Evolutionary conservation across 2,329 filamentous ascomycete species (phyloP), one percentile per base, ranked within the genome.

Genomic region (Claviceps arundinis): DNA sequence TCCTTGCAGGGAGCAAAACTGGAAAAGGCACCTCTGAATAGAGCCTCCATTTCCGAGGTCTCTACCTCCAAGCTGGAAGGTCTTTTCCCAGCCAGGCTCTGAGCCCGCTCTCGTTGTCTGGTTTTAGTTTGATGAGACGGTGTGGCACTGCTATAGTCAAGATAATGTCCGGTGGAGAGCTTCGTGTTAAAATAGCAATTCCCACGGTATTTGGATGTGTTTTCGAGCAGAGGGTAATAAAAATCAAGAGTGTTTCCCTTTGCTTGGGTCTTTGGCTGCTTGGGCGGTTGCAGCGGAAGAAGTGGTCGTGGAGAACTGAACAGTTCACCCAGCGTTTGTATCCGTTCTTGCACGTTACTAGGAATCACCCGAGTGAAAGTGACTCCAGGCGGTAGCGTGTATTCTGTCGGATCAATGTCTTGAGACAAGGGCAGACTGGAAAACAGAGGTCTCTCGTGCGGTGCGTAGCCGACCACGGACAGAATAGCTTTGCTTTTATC

Each of bases 1-100:
- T 91, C 87, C 59, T 80, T 83, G 50, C 78, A 81, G 0, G 87
- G 87, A 5, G 87, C 87, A 64, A 90, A 91, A 61, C 84, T 86
- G 0, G 85, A 89, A 64, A 89, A 91, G 1, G 83, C 86, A 51
- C 84, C 81, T 34, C 85, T 77, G 62, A 90, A 91, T 9, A 90
- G 70, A 0, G 82, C 76, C 58, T 90, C 86, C 67, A 89, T 80
- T 62, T 85, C 84, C 3, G 79, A 77, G 59, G 79, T 72, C 61
- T 85, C 75, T 1, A 78, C 62, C 56, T 83, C 80, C 1, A 69
- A 68, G 5, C 71, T 66, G 2, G 76, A 76, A 5, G 76, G 77
- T 66, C 81, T 78, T 63, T 70, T 76, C 57, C 75, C 82, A 42
- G 70, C 82, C 61, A 78, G 72, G 59, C 84, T 89, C 58, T 88